These are phyloP conservation scores for Gynandropsis gynandra DNA, from an alignment of 345 rosid genomes.

Conservation along the genomic window DNA sequence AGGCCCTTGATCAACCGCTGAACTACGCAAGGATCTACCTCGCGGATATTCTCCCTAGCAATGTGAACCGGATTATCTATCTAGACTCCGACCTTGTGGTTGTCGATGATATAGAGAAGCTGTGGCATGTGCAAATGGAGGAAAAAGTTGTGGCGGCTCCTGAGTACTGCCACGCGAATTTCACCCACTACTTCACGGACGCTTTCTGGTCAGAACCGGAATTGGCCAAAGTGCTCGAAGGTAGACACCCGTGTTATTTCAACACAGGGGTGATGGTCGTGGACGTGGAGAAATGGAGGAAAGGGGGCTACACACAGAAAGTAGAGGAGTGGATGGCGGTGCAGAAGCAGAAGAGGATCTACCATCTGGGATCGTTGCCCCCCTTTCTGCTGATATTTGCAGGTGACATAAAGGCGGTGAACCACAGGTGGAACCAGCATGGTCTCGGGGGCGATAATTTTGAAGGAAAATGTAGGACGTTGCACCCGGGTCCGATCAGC, in stretches of 20 bases:
- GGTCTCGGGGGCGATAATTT: conserved; percentile 65
- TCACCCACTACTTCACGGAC: conserved; percentile 43
- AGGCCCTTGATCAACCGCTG: conserved; percentile 55
- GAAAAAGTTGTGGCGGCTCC: conserved; percentile 57
- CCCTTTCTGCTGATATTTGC: conserved; percentile 57
- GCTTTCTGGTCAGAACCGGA: conserved; percentile 44
- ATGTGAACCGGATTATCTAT: conserved; percentile 41
- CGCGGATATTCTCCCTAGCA: conserved; percentile 41
- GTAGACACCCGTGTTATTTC: conserved; percentile 53
- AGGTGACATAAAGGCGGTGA: conserved; percentile 50
- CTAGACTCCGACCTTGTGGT: conserved; percentile 61
- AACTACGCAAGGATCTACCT: conserved; percentile 64
- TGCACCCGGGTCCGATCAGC: conserved; percentile 69
- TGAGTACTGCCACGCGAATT: conserved; percentile 59
- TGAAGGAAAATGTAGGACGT: conserved; percentile 47
- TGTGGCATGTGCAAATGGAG: conserved; percentile 49
- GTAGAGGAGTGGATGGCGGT: conserved; percentile 58
- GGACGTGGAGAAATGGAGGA: conserved; percentile 56
- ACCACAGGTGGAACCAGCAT: conserved; percentile 70
- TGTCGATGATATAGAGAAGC: conserved; percentile 47
- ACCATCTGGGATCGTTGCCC: conserved; percentile 58
- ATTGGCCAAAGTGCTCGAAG: conserved; percentile 36
- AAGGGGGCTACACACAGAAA: conserved; percentile 34
- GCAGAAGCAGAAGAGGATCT: conserved; percentile 51
- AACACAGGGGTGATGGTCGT: conserved; percentile 69